Base-by-base conservation (phyloP, 768 basidiomycete genomes). In the Lactarius tabidus region DNA sequence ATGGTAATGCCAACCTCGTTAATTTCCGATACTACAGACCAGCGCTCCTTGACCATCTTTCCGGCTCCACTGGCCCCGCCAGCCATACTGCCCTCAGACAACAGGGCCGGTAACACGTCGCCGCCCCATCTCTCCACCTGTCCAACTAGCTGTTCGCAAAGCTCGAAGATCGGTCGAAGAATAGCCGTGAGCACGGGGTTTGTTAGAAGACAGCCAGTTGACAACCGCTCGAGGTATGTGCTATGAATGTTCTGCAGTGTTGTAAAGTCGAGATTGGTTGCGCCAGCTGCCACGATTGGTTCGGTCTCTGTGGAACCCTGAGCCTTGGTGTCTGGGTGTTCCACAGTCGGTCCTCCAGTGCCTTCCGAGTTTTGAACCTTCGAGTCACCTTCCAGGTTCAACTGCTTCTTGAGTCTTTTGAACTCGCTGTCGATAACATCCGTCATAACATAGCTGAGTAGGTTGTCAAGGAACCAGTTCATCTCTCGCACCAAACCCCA, bases 41-140 rank as follows among this genome's bases (percentile, higher is more conserved):
- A 82, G 52, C 93, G 81, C 69, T 91, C 89, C 70, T 81, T 81
- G 0, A 94, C 90, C 82, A 90, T 79, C 12, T 79, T 79, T 17
- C 93, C 93, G 7, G 91, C 85, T 69, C 81, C 80, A 60, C 84
- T 84, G 26, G 78, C 83, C 7, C 83, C 81, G 0, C 71, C 72
- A 33, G 79, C 80, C 57, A 93, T 71, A 72, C 89, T 91, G 17
- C 91, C 91, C 72, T 94, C 93, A 67, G 86, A 88, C 45, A 95
- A 75, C 54, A 95, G 78, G 0, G 88, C 91, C 15, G 94, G 94
- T 2, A 95, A 77, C 10, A 95, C 85, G 72, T 95, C 92, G 0
- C 93, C 93, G 15, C 92, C 93, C 94, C 94, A 97, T 59, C 93
- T 79, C 75, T 95, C 94, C 0, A 95, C 84, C 67, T 93, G 86